Evolutionary conservation across 2,329 filamentous ascomycete species (phyloP).

Genomic region (Nannizziopsis barbatae): DNA sequence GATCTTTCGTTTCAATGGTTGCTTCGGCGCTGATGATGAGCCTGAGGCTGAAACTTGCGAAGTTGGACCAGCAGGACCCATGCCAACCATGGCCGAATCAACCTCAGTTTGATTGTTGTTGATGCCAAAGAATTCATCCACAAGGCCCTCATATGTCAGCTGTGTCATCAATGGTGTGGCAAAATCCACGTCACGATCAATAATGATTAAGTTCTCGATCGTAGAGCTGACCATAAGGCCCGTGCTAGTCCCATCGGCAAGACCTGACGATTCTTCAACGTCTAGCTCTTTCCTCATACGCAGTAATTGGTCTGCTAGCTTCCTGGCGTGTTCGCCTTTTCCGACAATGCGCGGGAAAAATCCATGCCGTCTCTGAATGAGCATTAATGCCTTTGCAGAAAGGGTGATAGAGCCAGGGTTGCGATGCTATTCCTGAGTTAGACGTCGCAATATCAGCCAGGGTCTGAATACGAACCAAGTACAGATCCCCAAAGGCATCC

Average conservation of each 20-base stretch:
- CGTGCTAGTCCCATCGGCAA: constrained; percentile 43
- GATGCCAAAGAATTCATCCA: constrained; percentile 88
- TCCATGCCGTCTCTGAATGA: constrained; percentile 79
- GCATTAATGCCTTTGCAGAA: constrained; percentile 85
- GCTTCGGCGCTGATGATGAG: constrained; percentile 40
- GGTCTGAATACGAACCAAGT: constrained; percentile 46
- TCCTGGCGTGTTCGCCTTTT: constrained; percentile 88
- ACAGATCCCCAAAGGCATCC: constrained; percentile 75
- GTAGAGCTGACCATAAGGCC: constrained; percentile 74
- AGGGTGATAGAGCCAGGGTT: constrained; percentile 86
- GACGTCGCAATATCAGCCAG: constrained; percentile 11
- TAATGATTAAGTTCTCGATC: constrained; percentile 83
- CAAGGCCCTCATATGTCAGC: constrained; percentile 87
- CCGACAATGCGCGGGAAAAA: constrained; percentile 90
- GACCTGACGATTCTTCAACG: constrained; percentile 59
- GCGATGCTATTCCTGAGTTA: constrained; percentile 48
- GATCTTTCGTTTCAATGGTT: constrained; percentile 72
- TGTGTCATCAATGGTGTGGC: constrained; percentile 87
- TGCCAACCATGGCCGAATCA: constrained; percentile 77
- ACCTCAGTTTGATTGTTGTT: constrained; percentile 87
- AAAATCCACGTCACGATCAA: constrained; percentile 90
- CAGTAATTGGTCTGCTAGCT: constrained; percentile 71
- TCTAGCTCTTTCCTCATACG: constrained; percentile 89
- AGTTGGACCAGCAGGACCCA: constrained; percentile 45
- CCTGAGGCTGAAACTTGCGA: constrained; percentile 46